phyloP scores from a whole-genome alignment of 495 filamentous ascomycete genomes.

The Paragyromitra xinjiangensis region DNA sequence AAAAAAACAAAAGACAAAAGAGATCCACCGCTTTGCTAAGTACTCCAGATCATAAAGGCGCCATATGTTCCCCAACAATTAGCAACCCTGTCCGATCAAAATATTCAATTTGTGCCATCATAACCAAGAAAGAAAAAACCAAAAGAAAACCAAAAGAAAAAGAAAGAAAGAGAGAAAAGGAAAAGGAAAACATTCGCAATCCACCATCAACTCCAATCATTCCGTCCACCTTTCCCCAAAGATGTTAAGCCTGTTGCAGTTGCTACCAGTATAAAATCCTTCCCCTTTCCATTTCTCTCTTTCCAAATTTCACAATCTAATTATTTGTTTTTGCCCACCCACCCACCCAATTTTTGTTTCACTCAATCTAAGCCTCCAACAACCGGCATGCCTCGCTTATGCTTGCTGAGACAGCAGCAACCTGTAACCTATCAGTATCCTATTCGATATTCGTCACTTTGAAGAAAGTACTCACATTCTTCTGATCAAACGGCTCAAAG shows the following conservation, averaged over 20 bases:
- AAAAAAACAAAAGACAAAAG: conserved; percentile 6
- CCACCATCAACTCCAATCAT: conserved; percentile 10
- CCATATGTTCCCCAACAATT: conserved; percentile 33
- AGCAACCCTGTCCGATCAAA: conserved; percentile 6
- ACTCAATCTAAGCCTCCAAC: conserved; percentile 33
- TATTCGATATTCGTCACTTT: not conserved
- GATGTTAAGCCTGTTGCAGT: conserved; percentile 10
- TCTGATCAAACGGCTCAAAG: conserved; percentile 49
- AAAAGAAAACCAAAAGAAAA: not conserved
- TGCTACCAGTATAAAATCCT: not conserved
- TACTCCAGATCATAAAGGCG: not conserved
- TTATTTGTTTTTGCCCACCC: not conserved
- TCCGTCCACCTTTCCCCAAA: conserved; percentile 34
- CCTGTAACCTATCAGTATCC: conserved; percentile 18
- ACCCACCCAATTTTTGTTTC: conserved; percentile 4
- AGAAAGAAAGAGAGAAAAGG: not conserved
- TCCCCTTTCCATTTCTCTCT: not conserved
- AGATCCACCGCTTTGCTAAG: conserved; percentile 2
- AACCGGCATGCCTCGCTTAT: conserved; percentile 45
- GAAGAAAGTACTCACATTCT: conserved; percentile 38
- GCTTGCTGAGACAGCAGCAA: conserved; percentile 38
- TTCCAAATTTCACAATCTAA: not conserved
- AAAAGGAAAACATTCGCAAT: not conserved
- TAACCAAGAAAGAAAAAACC: not conserved
- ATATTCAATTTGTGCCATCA: conserved; percentile 1